Percentiles rank a stretch among this genome's conserved stretches.
phyloP scores from a whole-genome alignment of 2,329 filamentous ascomycete genomes.

The Apiospora marii region DNA sequence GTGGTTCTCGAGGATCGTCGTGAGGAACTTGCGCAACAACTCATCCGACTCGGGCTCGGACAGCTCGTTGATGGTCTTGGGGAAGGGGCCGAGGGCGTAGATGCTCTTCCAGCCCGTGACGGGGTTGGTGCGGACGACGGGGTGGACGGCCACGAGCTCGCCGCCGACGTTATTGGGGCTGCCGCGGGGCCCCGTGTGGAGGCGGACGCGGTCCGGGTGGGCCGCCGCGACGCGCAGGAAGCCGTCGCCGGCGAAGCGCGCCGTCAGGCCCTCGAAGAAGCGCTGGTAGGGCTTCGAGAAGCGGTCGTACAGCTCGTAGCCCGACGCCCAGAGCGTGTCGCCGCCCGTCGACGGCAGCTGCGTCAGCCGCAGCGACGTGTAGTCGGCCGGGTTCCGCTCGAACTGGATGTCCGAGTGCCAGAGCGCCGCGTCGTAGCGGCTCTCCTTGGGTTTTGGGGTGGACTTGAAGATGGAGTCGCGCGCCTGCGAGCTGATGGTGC shows the following conservation, averaged over 20 bases:
- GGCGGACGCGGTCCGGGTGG: constrained; percentile 30
- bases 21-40: constrained; percentile 51
- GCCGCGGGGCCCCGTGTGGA: constrained; percentile 47
- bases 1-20: constrained; percentile 54
- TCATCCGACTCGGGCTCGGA: constrained; percentile 51
- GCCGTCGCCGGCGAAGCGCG: constrained; percentile 50
- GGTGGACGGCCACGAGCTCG: constrained; percentile 57
- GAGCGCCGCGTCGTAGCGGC: constrained; percentile 52
- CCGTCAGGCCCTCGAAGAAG: constrained; percentile 61
- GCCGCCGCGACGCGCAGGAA: constrained; percentile 46
- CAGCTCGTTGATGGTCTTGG: constrained; percentile 52
- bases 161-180: constrained; percentile 55
- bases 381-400: constrained; percentile 66
- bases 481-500: constrained; percentile 63
- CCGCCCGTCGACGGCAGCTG: constrained; percentile 64
- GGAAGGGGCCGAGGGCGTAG: constrained; percentile 52
- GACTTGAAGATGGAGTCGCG: constrained; percentile 48
- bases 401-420: constrained; percentile 68
- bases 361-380: constrained; percentile 65
- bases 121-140: constrained; percentile 66
- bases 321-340: constrained; percentile 68
- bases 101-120: constrained; percentile 67
- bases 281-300: constrained; percentile 57
- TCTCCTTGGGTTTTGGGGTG: constrained; percentile 37
- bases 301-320: constrained; percentile 67